Conservation (phyloP, 345 rosid genomes). For the Tarenaya hassleriana region DNA sequence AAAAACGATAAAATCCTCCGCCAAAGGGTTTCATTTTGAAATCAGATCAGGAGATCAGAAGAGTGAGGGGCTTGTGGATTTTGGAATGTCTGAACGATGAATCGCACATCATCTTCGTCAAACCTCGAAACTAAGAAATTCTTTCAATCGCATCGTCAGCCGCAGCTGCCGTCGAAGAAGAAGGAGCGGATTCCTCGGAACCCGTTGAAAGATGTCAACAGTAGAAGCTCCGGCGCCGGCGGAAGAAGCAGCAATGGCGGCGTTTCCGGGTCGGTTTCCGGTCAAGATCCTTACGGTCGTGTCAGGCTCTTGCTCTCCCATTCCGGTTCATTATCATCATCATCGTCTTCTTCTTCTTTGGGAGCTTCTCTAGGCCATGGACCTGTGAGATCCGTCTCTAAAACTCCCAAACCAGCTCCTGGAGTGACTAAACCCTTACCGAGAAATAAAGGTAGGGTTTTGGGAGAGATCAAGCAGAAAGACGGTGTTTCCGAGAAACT, state of each 20-base stretch:
- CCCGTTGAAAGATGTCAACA: conserved; percentile 38
- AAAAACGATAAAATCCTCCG: conserved; percentile 14
- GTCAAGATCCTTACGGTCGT: conserved; percentile 61
- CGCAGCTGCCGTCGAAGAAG: conserved; percentile 16
- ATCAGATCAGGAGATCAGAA: conserved; percentile 23
- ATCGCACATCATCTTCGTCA: conserved; percentile 21
- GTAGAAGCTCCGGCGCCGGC: conserved; percentile 19
- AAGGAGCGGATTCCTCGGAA: conserved; percentile 30
- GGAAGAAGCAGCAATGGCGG: conserved; percentile 19
- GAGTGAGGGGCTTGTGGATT: background rate
- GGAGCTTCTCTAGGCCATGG: conserved; percentile 7
- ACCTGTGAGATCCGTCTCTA: conserved; percentile 22
- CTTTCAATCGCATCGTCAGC: conserved; percentile 14
- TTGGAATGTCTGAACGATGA: conserved; percentile 12
- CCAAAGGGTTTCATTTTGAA: background rate
- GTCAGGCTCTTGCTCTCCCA: conserved; percentile 75
- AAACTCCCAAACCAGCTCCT: conserved; percentile 54
- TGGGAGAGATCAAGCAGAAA: conserved; percentile 19
- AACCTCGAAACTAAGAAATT: conserved; percentile 27
- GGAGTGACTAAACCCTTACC: conserved; percentile 24
- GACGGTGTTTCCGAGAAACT: conserved; percentile 18
- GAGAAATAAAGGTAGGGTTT: conserved; percentile 26
- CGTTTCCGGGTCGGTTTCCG: conserved; percentile 35
- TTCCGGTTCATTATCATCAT: conserved; percentile 45
- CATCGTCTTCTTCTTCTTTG: conserved; percentile 26